phyloP scores from a whole-genome alignment of 2,329 filamentous ascomycete genomes.

The Penicillium janthinellum region DNA sequence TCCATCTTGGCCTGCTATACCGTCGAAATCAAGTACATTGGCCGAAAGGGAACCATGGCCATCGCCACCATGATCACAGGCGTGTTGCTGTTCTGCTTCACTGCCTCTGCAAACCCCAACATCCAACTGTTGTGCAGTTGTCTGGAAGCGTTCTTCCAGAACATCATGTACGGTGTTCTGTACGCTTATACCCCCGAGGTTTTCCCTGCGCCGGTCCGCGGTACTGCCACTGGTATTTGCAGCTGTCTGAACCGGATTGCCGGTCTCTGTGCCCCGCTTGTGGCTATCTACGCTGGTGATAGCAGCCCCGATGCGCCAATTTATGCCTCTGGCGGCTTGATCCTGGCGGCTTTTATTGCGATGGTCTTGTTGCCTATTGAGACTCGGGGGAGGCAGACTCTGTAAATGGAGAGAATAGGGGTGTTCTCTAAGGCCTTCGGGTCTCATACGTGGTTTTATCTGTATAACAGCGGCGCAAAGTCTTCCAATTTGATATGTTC shows the following conservation, averaged over 20 bases:
- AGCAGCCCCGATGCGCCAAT: constrained; percentile 47
- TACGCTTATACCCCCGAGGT: constrained; percentile 63
- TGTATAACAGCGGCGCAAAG: not conserved
- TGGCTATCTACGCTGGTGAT: constrained; percentile 45
- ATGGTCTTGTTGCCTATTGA: constrained; percentile 52
- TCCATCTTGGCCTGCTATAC: constrained; percentile 73
- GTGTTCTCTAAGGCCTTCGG: too few species aligned
- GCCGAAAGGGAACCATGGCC: constrained; percentile 60
- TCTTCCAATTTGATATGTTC: constrained; percentile 8
- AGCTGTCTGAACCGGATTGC: constrained; percentile 49
- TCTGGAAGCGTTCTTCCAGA: constrained; percentile 60
- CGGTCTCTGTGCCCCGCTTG: constrained; percentile 49
- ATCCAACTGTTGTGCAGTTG: constrained; percentile 56
- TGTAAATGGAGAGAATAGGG: constrained; percentile 29
- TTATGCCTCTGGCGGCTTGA: constrained; percentile 48
- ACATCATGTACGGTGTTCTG: constrained; percentile 59
- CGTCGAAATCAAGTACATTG: constrained; percentile 68
- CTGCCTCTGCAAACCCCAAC: constrained; percentile 49
- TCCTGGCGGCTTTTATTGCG: constrained; percentile 49
- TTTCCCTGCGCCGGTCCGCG: constrained; percentile 58
- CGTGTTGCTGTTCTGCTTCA: constrained; percentile 59
- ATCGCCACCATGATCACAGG: constrained; percentile 55
- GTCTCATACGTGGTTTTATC: not conserved
- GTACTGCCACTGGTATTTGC: constrained; percentile 55
- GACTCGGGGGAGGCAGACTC: constrained; percentile 46